Evolutionary conservation across 495 filamentous ascomycete species (phyloP).

Genomic region (Bryoglossum gracile): DNA sequence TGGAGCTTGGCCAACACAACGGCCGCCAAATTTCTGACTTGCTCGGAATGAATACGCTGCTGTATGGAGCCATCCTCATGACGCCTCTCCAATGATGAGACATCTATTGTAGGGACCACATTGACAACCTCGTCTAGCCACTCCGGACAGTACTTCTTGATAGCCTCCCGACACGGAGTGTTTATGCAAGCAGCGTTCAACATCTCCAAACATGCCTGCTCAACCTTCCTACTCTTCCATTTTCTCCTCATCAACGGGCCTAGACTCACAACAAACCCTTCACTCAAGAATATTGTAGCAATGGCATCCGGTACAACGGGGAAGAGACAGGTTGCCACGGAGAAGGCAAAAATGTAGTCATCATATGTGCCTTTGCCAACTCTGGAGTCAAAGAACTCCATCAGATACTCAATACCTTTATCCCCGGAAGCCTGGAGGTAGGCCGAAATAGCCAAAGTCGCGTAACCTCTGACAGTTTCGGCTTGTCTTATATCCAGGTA

Average conservation of each 20-base stretch:
- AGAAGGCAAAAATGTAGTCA: constrained; percentile 70
- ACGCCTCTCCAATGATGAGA: constrained; percentile 10
- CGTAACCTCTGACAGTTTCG: constrained; percentile 60
- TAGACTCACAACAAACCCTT: constrained; percentile 68
- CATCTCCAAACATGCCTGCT: constrained; percentile 76
- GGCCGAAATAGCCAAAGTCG: constrained; percentile 66
- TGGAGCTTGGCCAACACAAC: constrained; percentile 74
- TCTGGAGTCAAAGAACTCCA: constrained; percentile 53
- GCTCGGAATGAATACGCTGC: constrained; percentile 36
- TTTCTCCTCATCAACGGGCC: constrained; percentile 64
- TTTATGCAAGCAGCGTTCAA: constrained; percentile 86
- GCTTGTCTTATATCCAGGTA: constrained; percentile 72
- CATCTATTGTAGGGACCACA: constrained; percentile 52
- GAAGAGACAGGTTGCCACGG: constrained; percentile 79
- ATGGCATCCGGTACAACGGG: constrained; percentile 68
- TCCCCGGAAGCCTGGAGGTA: constrained; percentile 71
- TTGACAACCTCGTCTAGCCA: constrained; percentile 78
- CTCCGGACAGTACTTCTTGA: constrained; percentile 68
- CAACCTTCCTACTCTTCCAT: constrained; percentile 68
- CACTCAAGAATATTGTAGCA: constrained; percentile 70
- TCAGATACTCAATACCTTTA: constrained; percentile 55
- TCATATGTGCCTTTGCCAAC: constrained; percentile 45
- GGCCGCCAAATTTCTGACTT: constrained; percentile 61
- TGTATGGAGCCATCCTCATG: constrained; percentile 21
- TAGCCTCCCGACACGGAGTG: constrained; percentile 64